Conservation (phyloP, 352 stramenopile genomes). For the Phytophthora foliorum region DNA sequence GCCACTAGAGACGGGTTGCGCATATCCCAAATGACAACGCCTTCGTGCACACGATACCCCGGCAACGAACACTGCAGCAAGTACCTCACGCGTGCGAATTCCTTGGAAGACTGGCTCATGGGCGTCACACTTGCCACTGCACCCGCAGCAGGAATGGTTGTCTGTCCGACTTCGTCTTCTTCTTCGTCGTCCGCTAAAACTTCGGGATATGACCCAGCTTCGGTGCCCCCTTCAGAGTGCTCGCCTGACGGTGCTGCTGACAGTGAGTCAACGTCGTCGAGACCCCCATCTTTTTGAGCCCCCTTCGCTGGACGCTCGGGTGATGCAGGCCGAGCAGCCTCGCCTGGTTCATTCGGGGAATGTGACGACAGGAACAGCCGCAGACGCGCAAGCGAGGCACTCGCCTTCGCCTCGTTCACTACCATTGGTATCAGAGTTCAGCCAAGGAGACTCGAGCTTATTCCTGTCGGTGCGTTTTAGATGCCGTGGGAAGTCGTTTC, state of each 20-base stretch:
- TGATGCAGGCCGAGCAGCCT: constrained; percentile 9
- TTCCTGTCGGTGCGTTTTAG: constrained; percentile 9
- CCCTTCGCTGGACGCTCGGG: constrained; percentile 2
- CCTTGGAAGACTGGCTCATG: constrained; percentile 52
- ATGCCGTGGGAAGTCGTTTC: constrained; percentile 40
- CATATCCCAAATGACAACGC: constrained; percentile 81
- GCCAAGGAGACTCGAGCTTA: constrained; percentile 17
- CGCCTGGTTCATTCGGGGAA: constrained; percentile 28
- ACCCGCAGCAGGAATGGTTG: constrained; percentile 43
- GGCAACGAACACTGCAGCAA: constrained; percentile 72
- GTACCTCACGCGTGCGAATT: constrained; percentile 74
- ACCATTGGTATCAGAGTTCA: constrained; percentile 13
- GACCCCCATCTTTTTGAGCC: not conserved
- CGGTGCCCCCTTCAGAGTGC: not conserved
- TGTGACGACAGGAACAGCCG: constrained; percentile 53
- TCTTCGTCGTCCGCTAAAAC: constrained; percentile 28
- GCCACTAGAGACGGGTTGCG: constrained; percentile 60
- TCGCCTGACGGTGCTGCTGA: not conserved
- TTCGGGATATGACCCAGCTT: constrained; percentile 16
- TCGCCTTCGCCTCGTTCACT: constrained; percentile 30
- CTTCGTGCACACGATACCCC: constrained; percentile 61
- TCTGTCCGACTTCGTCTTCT: constrained; percentile 22
- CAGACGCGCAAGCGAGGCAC: constrained; percentile 42
- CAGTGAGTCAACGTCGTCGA: constrained; percentile 4
- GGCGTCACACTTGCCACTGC: constrained; percentile 60